These are phyloP conservation scores for Pseudodiploospora longispora DNA, from an alignment of 2,329 filamentous ascomycete genomes.

Conservation along the genomic window DNA sequence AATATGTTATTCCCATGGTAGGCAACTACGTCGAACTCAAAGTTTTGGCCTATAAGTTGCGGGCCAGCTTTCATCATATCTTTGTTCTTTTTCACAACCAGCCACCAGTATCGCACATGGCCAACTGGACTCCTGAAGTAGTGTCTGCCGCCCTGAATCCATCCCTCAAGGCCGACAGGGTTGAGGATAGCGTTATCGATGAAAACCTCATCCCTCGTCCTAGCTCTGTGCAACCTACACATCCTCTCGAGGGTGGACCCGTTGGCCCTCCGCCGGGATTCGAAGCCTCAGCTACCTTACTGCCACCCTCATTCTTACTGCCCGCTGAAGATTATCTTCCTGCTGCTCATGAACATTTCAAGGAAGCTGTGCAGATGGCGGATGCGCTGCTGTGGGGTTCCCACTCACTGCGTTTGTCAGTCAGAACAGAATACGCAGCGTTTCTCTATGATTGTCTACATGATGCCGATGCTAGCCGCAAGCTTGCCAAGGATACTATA, in stretches of 20 bases:
- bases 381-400: conserved; percentile 74
- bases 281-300: conserved; percentile 26
- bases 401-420: conserved; percentile 79
- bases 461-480: conserved; percentile 67
- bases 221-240: conserved; percentile 39
- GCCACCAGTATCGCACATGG: conserved; percentile 61
- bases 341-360: conserved; percentile 72
- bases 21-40: conserved; percentile 73
- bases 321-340: conserved; percentile 75
- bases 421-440: conserved; percentile 86
- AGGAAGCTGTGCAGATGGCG: conserved; percentile 65
- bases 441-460: conserved; percentile 92
- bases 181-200: conserved; percentile 39
- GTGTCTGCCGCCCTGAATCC: conserved; percentile 20
- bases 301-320: conserved; percentile 66
- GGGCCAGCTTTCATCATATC: conserved; percentile 92
- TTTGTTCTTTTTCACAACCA: conserved; percentile 95
- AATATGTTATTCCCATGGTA: conserved; percentile 80
- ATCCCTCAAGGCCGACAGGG: conserved; percentile 35
- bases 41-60: conserved; percentile 83
- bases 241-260: conserved; percentile 49
- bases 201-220: conserved; percentile 32
- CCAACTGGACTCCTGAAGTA: conserved; percentile 41
- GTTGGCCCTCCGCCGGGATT: conserved; percentile 51
- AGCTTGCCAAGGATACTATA: conserved; percentile 74